Percentiles rank a stretch among this genome's conserved stretches.
Evolutionary conservation across 2,329 filamentous ascomycete species (phyloP).

Genomic region (Colletotrichum sp.): DNA sequence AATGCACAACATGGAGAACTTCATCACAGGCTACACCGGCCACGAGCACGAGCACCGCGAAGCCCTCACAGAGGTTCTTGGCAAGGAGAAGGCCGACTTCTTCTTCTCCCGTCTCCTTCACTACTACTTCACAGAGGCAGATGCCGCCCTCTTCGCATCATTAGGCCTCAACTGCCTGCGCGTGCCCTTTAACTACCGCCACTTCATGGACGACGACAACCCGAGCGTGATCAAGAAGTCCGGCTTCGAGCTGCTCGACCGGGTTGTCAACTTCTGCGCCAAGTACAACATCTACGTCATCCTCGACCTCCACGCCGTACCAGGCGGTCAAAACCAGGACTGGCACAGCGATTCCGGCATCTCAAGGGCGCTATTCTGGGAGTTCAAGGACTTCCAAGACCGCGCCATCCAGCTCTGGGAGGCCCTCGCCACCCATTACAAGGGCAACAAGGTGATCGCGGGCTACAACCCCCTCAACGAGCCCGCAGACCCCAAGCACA

Average conservation of each 20-base stretch:
- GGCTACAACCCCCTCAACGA: slow-evolving; percentile 40
- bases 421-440: slow-evolving; percentile 45
- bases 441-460: slow-evolving; percentile 45
- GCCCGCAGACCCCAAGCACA: slow-evolving; percentile 27
- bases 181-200: slow-evolving; percentile 66
- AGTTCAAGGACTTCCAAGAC: slow-evolving; percentile 51
- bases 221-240: slow-evolving; percentile 49
- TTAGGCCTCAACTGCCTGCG: slow-evolving; percentile 64
- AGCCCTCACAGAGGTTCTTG: slow-evolving; percentile 57
- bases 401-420: slow-evolving; percentile 49
- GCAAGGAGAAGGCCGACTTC: slow-evolving; percentile 61
- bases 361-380: slow-evolving; percentile 47
- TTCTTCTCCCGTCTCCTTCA: slow-evolving; percentile 63
- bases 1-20: slow-evolving; percentile 60
- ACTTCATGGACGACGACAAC: slow-evolving; percentile 58
- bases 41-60: slow-evolving; percentile 63
- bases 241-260: slow-evolving; percentile 55
- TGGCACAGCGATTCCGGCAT: slow-evolving; percentile 49
- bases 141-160: slow-evolving; percentile 62
- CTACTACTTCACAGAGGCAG: slow-evolving; percentile 64
- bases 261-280: slow-evolving; percentile 50
- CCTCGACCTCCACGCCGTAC: slow-evolving; percentile 48
- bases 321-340: slow-evolving; percentile 52
- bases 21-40: slow-evolving; percentile 67
- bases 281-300: slow-evolving; percentile 48